Base-by-base conservation (phyloP, 768 basidiomycete species). In the Gloeostereum incarnatum region DNA sequence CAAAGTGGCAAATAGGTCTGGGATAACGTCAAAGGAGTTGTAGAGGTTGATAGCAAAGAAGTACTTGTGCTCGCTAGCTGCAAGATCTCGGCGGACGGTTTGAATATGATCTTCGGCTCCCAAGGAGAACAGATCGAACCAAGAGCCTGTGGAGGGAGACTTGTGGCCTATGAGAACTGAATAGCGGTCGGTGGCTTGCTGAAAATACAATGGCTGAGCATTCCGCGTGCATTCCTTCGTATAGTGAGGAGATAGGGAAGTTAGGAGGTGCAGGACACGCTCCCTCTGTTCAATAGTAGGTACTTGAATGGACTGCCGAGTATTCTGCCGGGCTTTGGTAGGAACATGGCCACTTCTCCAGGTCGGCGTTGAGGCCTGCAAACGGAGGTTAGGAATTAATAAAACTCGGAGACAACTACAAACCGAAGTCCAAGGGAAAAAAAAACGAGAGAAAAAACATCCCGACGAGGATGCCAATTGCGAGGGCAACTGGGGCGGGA, bases 41-140 rank as follows among this genome's bases (percentile, higher is more conserved):
- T 97, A 97, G 42, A 98, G 70, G 62, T 99, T 99, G 73, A 99
- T 98, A 43, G 91, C 94, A 61, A 99, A 96, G 63, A 90, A 98
- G 59, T 98, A 99, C 58, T 99, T 98, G 76, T 99, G 96, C 47
- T 83, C 75, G 52, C 68, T 69, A 8, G 69, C 55, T 19, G 67
- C 49, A 19, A 65, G 48, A 35, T 60, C 60, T 13, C 61, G 51
- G 21, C 66, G 57, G 33, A 59, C 54, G 49, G 52, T 58, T 38
- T 60, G 59, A 31, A 65, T 61, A 18, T 57, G 50, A 40, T 63
- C 63, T 23, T 71, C 63, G 40, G 52, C 47, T 34, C 54, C 53
- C 38, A 67, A 40, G n/a, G 78, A 72, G 31, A 81, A 56, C 2
- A 62, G 57, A 32, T 73, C 65, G 30, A 82, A 51, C 81, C 82